Evolutionary conservation across 1,284 basidiomycete species (phyloP).

Genomic region (Ganoderma lingzhi): DNA sequence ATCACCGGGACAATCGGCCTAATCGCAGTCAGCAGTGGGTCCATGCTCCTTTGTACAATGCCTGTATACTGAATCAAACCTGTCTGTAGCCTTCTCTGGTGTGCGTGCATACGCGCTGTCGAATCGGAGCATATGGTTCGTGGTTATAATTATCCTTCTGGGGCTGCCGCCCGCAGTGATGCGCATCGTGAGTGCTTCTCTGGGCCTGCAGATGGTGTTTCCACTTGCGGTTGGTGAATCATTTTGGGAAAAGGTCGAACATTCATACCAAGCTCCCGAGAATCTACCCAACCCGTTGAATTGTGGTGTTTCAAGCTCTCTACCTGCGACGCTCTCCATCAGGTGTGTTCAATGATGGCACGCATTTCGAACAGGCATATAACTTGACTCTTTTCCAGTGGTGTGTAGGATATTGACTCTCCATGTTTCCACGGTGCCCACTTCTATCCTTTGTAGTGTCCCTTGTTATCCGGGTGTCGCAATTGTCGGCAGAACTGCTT

Average conservation of each 20-base stretch:
- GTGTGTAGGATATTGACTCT: background rate
- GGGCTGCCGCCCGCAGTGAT: background rate
- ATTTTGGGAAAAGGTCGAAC: background rate
- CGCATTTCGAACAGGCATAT: background rate
- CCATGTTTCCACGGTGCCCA: background rate
- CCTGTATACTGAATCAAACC: background rate
- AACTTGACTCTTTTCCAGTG: background rate
- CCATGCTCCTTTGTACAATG: background rate
- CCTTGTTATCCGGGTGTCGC: background rate
- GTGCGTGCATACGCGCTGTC: background rate
- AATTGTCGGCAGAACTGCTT: background rate
- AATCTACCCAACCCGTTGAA: background rate
- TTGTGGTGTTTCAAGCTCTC: background rate
- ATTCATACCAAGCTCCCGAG: background rate
- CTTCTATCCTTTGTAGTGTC: background rate
- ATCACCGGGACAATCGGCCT: background rate
- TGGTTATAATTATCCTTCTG: background rate
- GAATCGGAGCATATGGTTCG: background rate
- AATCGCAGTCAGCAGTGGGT: background rate
- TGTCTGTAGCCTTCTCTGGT: background rate
- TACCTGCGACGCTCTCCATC: background rate
- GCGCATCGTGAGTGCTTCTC: background rate
- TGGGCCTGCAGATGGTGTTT: background rate
- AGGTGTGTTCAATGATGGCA: background rate
- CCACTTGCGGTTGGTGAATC: background rate